Evolutionary conservation across 2,329 filamentous ascomycete species (phyloP).

Genomic region (Botrytis porri): DNA sequence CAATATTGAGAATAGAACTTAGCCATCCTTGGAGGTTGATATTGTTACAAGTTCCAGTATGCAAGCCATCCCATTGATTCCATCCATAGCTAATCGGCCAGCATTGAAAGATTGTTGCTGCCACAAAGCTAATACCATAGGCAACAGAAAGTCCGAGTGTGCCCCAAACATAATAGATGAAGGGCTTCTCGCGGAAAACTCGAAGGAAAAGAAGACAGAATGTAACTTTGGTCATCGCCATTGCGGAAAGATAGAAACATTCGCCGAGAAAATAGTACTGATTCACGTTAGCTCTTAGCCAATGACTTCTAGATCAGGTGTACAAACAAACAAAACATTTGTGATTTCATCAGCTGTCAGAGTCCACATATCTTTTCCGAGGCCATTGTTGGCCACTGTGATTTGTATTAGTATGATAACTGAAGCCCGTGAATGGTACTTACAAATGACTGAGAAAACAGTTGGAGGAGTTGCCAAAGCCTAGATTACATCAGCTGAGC

Average conservation of each 20-base stretch:
- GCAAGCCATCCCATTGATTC: slow-evolving; percentile 49
- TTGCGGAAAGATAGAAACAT: slow-evolving; percentile 20
- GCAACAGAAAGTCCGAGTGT: slow-evolving; percentile 38
- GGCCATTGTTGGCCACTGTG: slow-evolving; percentile 14
- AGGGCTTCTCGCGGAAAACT: slow-evolving; percentile 46
- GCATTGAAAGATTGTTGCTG: slow-evolving; percentile 38
- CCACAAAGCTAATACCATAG: slow-evolving; percentile 15
- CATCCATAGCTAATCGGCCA: slow-evolving; percentile 51
- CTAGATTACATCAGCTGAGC: neutral
- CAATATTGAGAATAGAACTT: slow-evolving; percentile 51
- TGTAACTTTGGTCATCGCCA: slow-evolving; percentile 43
- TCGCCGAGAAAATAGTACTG: slow-evolving; percentile 20
- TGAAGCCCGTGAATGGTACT: neutral
- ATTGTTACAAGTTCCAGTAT: slow-evolving; percentile 48
- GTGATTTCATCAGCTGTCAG: slow-evolving; percentile 10
- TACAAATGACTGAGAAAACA: neutral
- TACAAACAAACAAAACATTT: slow-evolving; percentile 13
- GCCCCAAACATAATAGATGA: slow-evolving; percentile 34
- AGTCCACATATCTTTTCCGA: slow-evolving; percentile 21
- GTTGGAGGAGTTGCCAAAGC: neutral
- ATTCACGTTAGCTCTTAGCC: neutral
- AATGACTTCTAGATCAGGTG: neutral
- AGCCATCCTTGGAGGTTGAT: slow-evolving; percentile 49
- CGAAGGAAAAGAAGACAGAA: slow-evolving; percentile 54
- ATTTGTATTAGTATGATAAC: neutral